A percentile compares a stretch with the other conserved stretches of the same genome.
Conservation (phyloP, 208 protist species). For the Crithidia bombi region DNA sequence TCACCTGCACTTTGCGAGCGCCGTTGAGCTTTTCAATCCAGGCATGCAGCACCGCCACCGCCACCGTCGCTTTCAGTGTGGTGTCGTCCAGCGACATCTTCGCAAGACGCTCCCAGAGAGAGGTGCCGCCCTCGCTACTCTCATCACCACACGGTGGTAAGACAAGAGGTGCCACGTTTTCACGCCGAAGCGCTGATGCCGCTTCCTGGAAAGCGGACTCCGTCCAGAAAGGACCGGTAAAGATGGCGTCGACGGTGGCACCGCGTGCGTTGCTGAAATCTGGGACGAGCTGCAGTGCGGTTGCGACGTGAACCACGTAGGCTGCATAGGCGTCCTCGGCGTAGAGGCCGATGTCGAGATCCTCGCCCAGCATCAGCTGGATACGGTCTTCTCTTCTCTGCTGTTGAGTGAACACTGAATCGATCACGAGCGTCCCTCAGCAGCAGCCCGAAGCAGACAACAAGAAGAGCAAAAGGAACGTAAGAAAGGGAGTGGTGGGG, state of each 20-base stretch:
- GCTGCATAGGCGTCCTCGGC: conserved; percentile 57
- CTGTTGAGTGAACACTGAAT: too few relatives aligned
- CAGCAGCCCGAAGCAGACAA: background rate
- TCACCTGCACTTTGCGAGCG: conserved; percentile 28
- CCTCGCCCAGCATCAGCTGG: conserved; percentile 27
- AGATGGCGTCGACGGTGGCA: conserved; percentile 48
- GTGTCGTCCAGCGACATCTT: background rate
- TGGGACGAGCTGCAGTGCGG: conserved; percentile 26
- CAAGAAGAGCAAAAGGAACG: background rate
- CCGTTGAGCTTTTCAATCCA: conserved; percentile 46
- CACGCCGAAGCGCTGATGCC: background rate
- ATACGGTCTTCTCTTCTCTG: too few relatives aligned
- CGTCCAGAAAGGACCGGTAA: conserved; percentile 30
- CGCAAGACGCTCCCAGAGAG: conserved; percentile 10
- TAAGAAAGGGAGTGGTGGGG: too few relatives aligned
- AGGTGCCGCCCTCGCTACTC: background rate
- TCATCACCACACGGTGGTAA: background rate
- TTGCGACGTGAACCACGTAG: conserved; percentile 28
- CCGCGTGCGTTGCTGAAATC: conserved; percentile 45
- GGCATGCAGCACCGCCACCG: conserved; percentile 33
- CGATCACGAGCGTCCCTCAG: background rate
- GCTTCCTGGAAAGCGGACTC: conserved; percentile 9
- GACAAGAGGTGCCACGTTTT: background rate
- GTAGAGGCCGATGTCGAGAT: conserved; percentile 44
- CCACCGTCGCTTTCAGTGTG: background rate